Base-by-base conservation (phyloP, 208 protist genomes). In the Leishmania mexicana region DNA sequence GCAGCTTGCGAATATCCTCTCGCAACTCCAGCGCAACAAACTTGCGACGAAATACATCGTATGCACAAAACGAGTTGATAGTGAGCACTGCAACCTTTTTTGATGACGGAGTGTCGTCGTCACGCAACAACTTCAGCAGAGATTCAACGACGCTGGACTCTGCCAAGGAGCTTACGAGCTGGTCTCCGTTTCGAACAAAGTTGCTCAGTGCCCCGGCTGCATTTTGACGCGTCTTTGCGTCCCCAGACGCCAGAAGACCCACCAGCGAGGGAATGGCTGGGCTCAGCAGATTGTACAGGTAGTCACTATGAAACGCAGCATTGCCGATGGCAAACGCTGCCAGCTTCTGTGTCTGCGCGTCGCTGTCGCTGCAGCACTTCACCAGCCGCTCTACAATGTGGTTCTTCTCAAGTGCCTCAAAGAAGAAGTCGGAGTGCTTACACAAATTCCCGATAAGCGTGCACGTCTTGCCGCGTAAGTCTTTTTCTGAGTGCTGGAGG, bases 261-360 rank as follows among this genome's bases (percentile, higher is more conserved):
- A 97, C 87, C 21, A 99, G 80, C 5, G 89, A 85, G 54, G 92
- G 91, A 79, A 99, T 97, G 1, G 88, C 88, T 6, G 91, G 84
- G 60, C 78, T 80, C 49, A 99, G 85, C 8, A 87, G 68, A 38
- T 85, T 80, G 80, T 99, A 99, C 24, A 99, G 88, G 75, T 89
- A 78, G 80, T 90, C 89, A 62, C 90, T 98, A 83, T 99, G 97
- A 82, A 99, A 99, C 11, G 95, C 95, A 57, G 98, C 96, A 87
- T 99, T 99, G 60, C 98, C 98, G 42, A 98, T 87, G 8, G 98
- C 98, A 89, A 99, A 99, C 53, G 96, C 97, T 11, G 98, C 98
- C 82, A 99, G 97, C 83, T 99, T 99, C 83, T 98, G 89, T 15
- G 98, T 98, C 62, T 84, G 86, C 58, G 85, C 58, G 81, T 99